These are phyloP conservation scores for Coemansia sp. DNA, from an alignment of 192 early-diverging fungal genomes.

Conservation along the genomic window DNA sequence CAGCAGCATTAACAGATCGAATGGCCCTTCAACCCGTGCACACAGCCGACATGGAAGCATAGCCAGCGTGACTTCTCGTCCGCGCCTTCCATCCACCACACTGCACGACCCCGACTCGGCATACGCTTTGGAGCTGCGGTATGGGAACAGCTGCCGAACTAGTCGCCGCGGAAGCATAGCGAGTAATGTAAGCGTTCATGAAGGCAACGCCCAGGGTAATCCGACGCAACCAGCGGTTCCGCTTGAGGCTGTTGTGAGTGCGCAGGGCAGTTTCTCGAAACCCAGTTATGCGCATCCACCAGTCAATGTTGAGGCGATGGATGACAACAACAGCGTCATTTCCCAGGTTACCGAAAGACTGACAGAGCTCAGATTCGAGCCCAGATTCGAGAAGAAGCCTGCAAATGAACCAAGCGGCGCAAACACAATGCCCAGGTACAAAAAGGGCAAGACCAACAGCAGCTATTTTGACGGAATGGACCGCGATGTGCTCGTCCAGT, in stretches of 20 bases:
- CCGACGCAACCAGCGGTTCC: constrained; percentile 34
- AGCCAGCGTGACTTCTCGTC: constrained; percentile 12
- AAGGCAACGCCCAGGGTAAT: constrained; percentile 28
- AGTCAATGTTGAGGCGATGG: not conserved
- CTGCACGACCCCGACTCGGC: not conserved
- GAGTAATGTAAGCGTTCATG: constrained; percentile 33
- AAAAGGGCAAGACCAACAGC: not conserved
- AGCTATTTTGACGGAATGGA: constrained; percentile 22
- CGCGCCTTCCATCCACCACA: constrained; percentile 3
- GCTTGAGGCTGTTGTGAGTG: constrained; percentile 30
- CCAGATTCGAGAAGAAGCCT: constrained; percentile 4
- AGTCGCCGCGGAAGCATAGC: constrained; percentile 37
- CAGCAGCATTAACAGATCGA: constrained; percentile 21
- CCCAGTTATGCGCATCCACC: constrained; percentile 7
- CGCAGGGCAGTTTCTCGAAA: constrained; percentile 40
- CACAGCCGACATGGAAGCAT: constrained; percentile 49
- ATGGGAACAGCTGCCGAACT: constrained; percentile 11
- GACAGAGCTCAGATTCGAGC: constrained; percentile 24
- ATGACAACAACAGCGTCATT: constrained; percentile 40
- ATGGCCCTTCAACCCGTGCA: constrained; percentile 19
- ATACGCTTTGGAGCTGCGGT: not conserved
- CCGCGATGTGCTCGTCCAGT: constrained; percentile 12
- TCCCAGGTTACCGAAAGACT: constrained; percentile 51
- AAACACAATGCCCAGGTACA: not conserved
- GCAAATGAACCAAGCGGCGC: not conserved